Percentiles rank a stretch among this genome's conserved stretches.
Evolutionary conservation across 2,329 filamentous ascomycete species (phyloP).

Genomic region (Alternaria sp.): DNA sequence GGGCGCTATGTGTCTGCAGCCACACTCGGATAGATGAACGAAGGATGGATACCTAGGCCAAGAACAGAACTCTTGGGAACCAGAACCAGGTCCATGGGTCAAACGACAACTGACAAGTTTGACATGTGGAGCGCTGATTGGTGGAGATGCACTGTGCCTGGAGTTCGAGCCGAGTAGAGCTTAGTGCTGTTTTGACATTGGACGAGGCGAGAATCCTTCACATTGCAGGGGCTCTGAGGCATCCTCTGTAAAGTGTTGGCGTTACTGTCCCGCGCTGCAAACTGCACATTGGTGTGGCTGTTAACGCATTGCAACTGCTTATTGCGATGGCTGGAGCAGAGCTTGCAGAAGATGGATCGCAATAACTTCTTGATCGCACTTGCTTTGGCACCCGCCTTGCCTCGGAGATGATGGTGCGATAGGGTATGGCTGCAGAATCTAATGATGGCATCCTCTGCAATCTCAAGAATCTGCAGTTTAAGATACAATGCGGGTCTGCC

Average conservation of each 20-base stretch:
- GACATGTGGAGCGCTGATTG: slow-evolving; percentile 16
- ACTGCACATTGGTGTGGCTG: neutral
- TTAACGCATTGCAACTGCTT: neutral
- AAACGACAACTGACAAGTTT: slow-evolving; percentile 18
- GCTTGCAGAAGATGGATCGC: neutral
- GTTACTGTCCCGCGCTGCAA: neutral
- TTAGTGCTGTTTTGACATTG: slow-evolving; percentile 17
- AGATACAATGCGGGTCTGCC: slow-evolving; percentile 3
- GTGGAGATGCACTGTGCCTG: slow-evolving; percentile 25
- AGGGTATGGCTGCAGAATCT: slow-evolving; percentile 1
- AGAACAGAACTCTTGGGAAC: slow-evolving; percentile 6
- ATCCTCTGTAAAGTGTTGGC: slow-evolving; percentile 3
- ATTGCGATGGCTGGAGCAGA: neutral
- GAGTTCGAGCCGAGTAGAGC: slow-evolving; percentile 10
- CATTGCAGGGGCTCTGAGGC: slow-evolving; percentile 24
- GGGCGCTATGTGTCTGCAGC: slow-evolving; percentile 27
- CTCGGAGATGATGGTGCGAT: neutral
- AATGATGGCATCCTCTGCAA: slow-evolving; percentile 13
- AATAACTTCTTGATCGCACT: neutral
- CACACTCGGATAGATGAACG: slow-evolving; percentile 25
- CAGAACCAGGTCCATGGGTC: slow-evolving; percentile 12
- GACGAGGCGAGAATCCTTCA: slow-evolving; percentile 20
- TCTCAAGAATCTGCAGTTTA: slow-evolving; percentile 9
- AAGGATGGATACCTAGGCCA: slow-evolving; percentile 20
- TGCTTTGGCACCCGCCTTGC: neutral